Base-by-base conservation (phyloP, 176 grass and related monocot species). In the Typha latifolia region DNA sequence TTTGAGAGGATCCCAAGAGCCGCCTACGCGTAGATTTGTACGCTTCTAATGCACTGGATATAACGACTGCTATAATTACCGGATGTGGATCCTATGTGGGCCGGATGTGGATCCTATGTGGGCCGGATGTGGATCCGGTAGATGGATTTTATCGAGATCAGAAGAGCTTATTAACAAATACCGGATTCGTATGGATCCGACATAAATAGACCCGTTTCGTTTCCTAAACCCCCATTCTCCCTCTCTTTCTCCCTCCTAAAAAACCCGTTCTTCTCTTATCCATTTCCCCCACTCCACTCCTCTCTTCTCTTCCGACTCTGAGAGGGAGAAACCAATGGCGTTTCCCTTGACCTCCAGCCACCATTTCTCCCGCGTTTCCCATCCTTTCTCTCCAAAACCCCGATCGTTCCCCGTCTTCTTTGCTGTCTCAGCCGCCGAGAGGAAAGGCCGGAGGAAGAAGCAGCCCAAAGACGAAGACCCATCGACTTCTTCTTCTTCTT, bases 391-490 rank as follows among this genome's bases (percentile, higher is more conserved):
- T 19, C 12, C 63, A 16, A 51, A 74, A 12, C 49, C 66, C 48
- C 49, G 63, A 59, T 37, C 73, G 32, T 10, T 57, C 12, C 63
- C 63, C 27, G 71, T 80, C 15, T 49, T 66, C 66, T 68, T 32
- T 53, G 71, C 78, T 47, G 43, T 82, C 14, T 66, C 82, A 18
- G 31, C 84, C 12, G 50, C 67, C 9, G 89, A 89, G 72, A 79
- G 79, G 26, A 84, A 80, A 5, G 66, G 82, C 31, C 82, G 84
- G 49, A 82, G 80, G 64, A 84, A 86, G 69, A 86, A 86, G 11
- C 77, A 86, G 50, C 76, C 79, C 27, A 80, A 70, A 23, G 81
- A 85, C 7, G 87, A 86, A 37, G 81, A 91, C 66, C 73, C 77
- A 34, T 86, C 80, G 22, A 70, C 81, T 16, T 62, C 68, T 18